These are phyloP conservation scores for Rhododendron griersonianum DNA, from an alignment of 148 eudicot genomes.

Conservation along the genomic window DNA sequence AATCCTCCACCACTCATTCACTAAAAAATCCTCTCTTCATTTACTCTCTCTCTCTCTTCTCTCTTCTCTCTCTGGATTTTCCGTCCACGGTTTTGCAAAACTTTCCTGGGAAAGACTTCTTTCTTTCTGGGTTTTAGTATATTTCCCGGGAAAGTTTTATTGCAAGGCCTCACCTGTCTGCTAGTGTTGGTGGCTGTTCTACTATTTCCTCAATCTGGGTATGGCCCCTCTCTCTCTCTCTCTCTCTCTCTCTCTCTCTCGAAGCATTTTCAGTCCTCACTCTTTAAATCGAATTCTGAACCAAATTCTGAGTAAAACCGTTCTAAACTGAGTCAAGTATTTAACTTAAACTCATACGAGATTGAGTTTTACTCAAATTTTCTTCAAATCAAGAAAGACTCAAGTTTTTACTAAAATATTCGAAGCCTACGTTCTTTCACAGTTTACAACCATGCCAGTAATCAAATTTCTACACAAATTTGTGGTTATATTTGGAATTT, in stretches of 20 bases:
- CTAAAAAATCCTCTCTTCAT: not conserved
- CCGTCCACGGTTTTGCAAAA: not conserved
- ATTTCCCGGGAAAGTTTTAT: not conserved
- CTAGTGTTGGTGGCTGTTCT: not conserved
- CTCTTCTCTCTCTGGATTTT: not conserved
- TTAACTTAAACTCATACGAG: not conserved
- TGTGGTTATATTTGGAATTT: too few relatives aligned
- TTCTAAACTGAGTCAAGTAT: too few relatives aligned
- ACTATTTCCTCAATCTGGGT: not conserved
- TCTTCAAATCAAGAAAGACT: not conserved
- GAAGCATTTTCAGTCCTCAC: not conserved
- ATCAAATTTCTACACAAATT: too few relatives aligned
- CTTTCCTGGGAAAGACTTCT: not conserved
- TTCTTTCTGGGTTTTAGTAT: too few relatives aligned
- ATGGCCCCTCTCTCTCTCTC: not conserved
- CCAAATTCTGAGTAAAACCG: too few relatives aligned
- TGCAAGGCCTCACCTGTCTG: not conserved
- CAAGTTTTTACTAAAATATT: not conserved
- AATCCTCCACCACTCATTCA: constrained; percentile 9
- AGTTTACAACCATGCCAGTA: too few relatives aligned
- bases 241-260: too few relatives aligned
- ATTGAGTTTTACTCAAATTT: not conserved
- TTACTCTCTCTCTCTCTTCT: not conserved
- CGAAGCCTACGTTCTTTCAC: not conserved
- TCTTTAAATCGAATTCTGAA: too few relatives aligned